Base-by-base conservation (phyloP, 1,139 yeast genomes). In the Lodderomyces parapsilosis region DNA sequence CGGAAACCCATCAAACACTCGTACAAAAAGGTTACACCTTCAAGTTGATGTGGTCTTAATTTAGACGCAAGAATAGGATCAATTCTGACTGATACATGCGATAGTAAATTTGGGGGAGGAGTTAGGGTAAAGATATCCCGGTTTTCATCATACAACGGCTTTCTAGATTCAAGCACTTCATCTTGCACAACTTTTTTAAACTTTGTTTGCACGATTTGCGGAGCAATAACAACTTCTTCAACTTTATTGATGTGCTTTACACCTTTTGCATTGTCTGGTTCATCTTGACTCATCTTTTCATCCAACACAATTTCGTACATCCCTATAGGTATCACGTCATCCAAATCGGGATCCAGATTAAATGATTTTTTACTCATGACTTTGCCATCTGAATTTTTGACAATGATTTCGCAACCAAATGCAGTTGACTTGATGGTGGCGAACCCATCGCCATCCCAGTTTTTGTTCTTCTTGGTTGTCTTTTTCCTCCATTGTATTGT, bases 361-460 rank as follows among this genome's bases (percentile, higher is more conserved):
- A 46, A 48, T n/a, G 41, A 43, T 36, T 54, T 48, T 24, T 55
- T 55, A 6, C 59, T 56, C 35, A 61, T 47, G 3, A 48, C 47
- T 36, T 55, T 58, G 19, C 49, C 49, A 37, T 51, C 53, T 3
- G 38, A 44, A 24, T 48, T 45, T 33, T 56, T 55, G 13, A 63
- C 45, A 7, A 49, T 39, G 2, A 56, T 42, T 7, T 51, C 54
- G 28, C 40, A 40, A 2, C 39, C 39, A 11, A 25, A 27, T 15
- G 34, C 41, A 5, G 28, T 25, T 14, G 24, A 33, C 11, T 54
- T 47, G 3, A 56, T 52, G 1, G 51, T 53, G 5, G 87, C 68
- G 20, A 65, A 62, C 0, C 96, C 98, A 63, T 93, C 99, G 2
- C 96, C 96, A 45, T 89, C 95, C 99, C 99, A 93, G 0, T 91